Evolutionary conservation across 208 protist genomes (phyloP).

Genomic region (Crithidia brevicula): DNA sequence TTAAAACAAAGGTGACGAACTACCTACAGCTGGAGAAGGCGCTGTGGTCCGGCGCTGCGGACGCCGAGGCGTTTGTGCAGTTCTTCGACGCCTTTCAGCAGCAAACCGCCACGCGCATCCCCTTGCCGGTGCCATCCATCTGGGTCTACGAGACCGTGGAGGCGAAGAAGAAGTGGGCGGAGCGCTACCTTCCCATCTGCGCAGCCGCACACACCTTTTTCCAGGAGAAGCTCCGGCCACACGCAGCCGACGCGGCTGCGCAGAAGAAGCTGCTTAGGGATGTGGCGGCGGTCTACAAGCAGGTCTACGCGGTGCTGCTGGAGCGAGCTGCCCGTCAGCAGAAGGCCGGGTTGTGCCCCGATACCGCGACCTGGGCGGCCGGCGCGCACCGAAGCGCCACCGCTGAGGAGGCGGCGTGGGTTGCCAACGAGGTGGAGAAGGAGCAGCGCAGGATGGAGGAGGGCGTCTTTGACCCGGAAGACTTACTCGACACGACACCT

Average conservation of each 20-base stretch:
- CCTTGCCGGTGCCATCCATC: constrained; percentile 75
- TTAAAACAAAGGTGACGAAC: constrained; percentile 78
- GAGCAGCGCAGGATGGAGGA: constrained; percentile 59
- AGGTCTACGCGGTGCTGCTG: constrained; percentile 54
- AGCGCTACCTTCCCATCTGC: constrained; percentile 68
- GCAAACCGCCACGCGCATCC: constrained; percentile 71
- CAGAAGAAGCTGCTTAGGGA: constrained; percentile 44
- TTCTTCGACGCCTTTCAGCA: constrained; percentile 76
- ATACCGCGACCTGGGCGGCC: constrained; percentile 13
- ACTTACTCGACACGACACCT: constrained; percentile 58
- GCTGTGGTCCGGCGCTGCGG: constrained; percentile 41
- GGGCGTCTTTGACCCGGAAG: constrained; percentile 77
- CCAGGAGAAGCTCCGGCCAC: constrained; percentile 46
- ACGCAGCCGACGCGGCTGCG: constrained; percentile 25
- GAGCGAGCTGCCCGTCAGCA: constrained; percentile 28
- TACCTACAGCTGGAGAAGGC: constrained; percentile 74
- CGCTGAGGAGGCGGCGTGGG: constrained; percentile 50
- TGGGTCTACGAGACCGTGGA: constrained; percentile 78
- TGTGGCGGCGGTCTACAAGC: constrained; percentile 49
- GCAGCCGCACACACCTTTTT: constrained; percentile 67
- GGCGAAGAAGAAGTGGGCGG: constrained; percentile 70
- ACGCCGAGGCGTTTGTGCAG: constrained; percentile 56
- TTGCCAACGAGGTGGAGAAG: constrained; percentile 52
- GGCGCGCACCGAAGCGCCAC: constrained; percentile 24
- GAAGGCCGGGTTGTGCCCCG: constrained; percentile 35